Base-by-base conservation (phyloP, 352 stramenopile species). In the Hyaloperonospora brassicae region DNA sequence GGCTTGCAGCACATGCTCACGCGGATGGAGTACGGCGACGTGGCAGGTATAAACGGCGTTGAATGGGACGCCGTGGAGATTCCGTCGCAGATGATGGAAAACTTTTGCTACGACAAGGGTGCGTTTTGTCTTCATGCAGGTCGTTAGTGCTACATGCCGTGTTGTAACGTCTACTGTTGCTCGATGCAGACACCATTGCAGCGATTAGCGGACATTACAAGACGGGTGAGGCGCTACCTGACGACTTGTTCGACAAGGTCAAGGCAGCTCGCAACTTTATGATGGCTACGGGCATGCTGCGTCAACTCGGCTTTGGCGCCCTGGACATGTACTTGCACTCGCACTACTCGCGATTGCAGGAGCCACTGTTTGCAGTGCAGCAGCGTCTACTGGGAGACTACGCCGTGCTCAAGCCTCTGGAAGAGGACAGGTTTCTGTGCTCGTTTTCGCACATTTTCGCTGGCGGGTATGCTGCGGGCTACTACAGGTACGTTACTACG, bases 41-140 rank as follows among this genome's bases (percentile, higher is more conserved):
- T 98, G 35, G 92, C 96, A 4, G 95, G 95, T 13, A 98, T 98
- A 70, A 98, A 98, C 65, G 92, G 91, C 43, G 85, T 99, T 13
- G 96, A 98, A 70, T 99, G 95, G 96, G 96, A 99, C 77, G 96
- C 96, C 12, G 95, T 99, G 2, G 96, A 99, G 66, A 73, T 98
- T 14, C 96, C 96, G 23, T 97, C 86, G 10, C 96, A 99, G 74
- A 99, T 99, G 77, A 99, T 99, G 96, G 96, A 99, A 59, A 98
- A 99, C 69, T 99, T 96, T 77, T 98, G 93, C 70, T 98, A 98
- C 70, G 89, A 98, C 65, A 66, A 82, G 50, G 72, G 77, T 81
- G 14, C 21, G 61, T 65, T 17, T 17, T 17, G 17, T 17, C 17
- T 17, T 17, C 17, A 17, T 17, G 17, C 17, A 17, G 17, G 17